Evolutionary conservation across 768 basidiomycete genomes (phyloP).

Genomic region (Calvatia gigantea): DNA sequence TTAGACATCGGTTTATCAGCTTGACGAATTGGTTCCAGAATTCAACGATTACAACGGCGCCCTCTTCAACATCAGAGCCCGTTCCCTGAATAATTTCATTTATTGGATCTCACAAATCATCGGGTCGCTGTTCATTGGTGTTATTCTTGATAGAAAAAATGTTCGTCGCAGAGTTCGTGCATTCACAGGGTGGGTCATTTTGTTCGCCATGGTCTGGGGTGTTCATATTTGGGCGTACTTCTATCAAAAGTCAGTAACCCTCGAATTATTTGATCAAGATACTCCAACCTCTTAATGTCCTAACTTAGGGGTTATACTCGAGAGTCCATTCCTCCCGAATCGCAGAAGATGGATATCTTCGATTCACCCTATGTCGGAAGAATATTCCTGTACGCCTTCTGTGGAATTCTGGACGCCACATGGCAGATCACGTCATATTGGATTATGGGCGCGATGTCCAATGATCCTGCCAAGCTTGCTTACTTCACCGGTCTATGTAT

Average conservation of each 20-base stretch:
- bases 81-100: constrained; percentile 71
- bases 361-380: constrained; percentile 51
- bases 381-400: constrained; percentile 65
- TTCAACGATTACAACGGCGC: constrained; percentile 80
- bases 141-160: constrained; percentile 55
- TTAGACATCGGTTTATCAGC: neutral
- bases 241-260: constrained; percentile 60
- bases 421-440: constrained; percentile 85
- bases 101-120: constrained; percentile 82
- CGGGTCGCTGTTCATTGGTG: constrained; percentile 69
- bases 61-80: constrained; percentile 75
- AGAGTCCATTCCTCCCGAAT: constrained; percentile 33
- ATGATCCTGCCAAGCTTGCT: constrained; percentile 75
- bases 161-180: constrained; percentile 68
- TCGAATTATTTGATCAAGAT: neutral
- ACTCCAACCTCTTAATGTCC: neutral
- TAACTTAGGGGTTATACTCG: constrained; percentile 55
- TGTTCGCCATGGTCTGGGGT: constrained; percentile 61
- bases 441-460: constrained; percentile 85
- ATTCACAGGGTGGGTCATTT: constrained; percentile 61
- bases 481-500: constrained; percentile 80
- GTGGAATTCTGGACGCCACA: constrained; percentile 75
- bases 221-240: constrained; percentile 76
- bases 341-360: constrained; percentile 55
- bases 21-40: constrained; percentile 37